Conservation (phyloP, 257 asterid species). For the Primulina huaijiensis region DNA sequence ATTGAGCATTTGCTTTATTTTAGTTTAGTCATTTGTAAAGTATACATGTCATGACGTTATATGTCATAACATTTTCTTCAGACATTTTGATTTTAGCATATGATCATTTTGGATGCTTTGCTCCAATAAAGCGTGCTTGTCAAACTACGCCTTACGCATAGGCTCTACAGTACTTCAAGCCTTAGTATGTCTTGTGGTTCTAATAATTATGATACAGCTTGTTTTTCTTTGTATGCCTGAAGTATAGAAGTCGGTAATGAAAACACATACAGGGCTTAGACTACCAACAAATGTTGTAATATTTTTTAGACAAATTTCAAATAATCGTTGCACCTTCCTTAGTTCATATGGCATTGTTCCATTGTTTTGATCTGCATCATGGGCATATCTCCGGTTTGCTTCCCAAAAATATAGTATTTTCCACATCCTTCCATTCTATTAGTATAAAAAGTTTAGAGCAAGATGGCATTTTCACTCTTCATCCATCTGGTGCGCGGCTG, state of each 20-base stretch:
- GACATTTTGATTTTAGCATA: background rate
- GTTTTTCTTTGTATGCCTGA: background rate
- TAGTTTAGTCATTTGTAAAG: background rate
- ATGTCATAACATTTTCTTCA: background rate
- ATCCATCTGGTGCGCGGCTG: background rate
- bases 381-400: too few relatives aligned
- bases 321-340: background rate
- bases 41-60: background rate
- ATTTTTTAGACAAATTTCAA: too few relatives aligned
- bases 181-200: background rate
- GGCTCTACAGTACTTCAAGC: background rate
- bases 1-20: background rate
- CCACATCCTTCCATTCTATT: background rate
- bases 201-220: background rate
- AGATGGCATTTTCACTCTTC: too few relatives aligned
- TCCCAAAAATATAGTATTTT: too few relatives aligned
- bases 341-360: background rate
- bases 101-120: background rate
- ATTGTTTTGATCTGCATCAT: background rate
- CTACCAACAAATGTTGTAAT: background rate
- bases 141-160: background rate
- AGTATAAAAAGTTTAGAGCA: background rate
- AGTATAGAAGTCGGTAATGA: background rate
- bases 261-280: too few relatives aligned
- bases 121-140: background rate